Evolutionary conservation across 2,329 filamentous ascomycete genomes (phyloP).

Genomic region (Venturia asperata): DNA sequence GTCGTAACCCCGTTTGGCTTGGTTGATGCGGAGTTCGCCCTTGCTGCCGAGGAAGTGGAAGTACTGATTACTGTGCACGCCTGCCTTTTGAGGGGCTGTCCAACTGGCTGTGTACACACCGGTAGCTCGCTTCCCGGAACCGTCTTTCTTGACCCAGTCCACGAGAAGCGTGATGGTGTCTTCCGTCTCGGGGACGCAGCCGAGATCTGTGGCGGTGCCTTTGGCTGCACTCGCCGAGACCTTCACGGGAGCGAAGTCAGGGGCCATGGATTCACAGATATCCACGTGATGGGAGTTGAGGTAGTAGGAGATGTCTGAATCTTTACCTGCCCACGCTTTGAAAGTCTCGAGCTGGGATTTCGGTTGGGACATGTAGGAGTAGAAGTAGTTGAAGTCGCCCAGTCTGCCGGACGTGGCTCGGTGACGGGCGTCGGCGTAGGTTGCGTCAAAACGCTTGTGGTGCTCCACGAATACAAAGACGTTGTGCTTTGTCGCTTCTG

Average conservation of each 20-base stretch:
- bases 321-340: slow-evolving; percentile 86
- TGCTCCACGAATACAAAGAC: slow-evolving; percentile 94
- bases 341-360: slow-evolving; percentile 91
- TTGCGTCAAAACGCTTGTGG: slow-evolving; percentile 93
- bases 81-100: slow-evolving; percentile 87
- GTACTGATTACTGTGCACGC: slow-evolving; percentile 95
- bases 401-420: slow-evolving; percentile 58
- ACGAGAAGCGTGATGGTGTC: slow-evolving; percentile 90
- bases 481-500: slow-evolving; percentile 61
- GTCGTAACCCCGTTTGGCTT: slow-evolving; percentile 91
- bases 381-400: slow-evolving; percentile 97
- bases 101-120: slow-evolving; percentile 90
- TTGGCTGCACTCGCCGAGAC: slow-evolving; percentile 72
- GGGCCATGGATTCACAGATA: slow-evolving; percentile 86
- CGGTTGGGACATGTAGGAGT: slow-evolving; percentile 91
- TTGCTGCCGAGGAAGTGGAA: slow-evolving; percentile 86
- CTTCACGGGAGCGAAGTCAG: slow-evolving; percentile 67
- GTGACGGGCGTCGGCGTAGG: slow-evolving; percentile 79
- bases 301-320: slow-evolving; percentile 93
- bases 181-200: slow-evolving; percentile 74
- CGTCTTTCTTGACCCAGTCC: slow-evolving; percentile 71
- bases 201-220: slow-evolving; percentile 70
- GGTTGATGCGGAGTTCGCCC: slow-evolving; percentile 83
- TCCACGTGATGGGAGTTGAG: slow-evolving; percentile 93
- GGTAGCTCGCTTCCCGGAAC: slow-evolving; percentile 65